A percentile compares a stretch with the other conserved stretches of the same genome.
Evolutionary conservation across 495 filamentous ascomycete species (phyloP).

Genomic region (Penicillium egyptiacum): DNA sequence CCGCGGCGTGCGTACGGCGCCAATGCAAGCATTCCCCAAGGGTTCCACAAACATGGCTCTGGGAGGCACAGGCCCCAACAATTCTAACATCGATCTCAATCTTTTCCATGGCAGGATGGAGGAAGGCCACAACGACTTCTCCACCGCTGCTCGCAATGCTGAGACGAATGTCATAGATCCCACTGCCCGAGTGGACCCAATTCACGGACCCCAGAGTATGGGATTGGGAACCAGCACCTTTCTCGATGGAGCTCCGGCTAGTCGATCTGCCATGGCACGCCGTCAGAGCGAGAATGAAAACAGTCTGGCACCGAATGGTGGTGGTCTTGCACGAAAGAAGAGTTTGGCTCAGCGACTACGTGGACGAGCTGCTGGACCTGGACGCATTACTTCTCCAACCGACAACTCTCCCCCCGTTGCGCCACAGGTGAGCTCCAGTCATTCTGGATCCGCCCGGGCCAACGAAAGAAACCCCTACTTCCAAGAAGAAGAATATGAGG

Average conservation of each 20-base stretch:
- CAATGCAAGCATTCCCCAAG: constrained; percentile 95
- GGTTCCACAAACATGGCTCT: constrained; percentile 89
- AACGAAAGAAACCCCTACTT: constrained; percentile 84
- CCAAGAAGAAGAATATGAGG: constrained; percentile 72
- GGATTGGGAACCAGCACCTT: constrained; percentile 95
- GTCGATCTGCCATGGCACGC: constrained; percentile 76
- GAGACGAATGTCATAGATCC: constrained; percentile 55
- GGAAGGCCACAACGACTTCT: constrained; percentile 85
- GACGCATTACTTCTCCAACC: constrained; percentile 53
- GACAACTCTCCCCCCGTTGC: constrained; percentile 34
- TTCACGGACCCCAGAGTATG: constrained; percentile 80
- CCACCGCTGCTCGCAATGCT: constrained; percentile 37
- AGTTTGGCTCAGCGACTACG: constrained; percentile 85
- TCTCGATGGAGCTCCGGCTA: constrained; percentile 89
- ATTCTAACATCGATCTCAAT: constrained; percentile 77
- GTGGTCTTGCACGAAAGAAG: constrained; percentile 86
- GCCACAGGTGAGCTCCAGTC: constrained; percentile 31
- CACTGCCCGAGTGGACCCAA: constrained; percentile 58
- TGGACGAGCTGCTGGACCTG: constrained; percentile 49
- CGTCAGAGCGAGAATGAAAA: constrained; percentile 65
- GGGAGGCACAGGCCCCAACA: constrained; percentile 83
- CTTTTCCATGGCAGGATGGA: constrained; percentile 76
- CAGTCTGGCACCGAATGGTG: constrained; percentile 49
- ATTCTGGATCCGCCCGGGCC: constrained; percentile 30
- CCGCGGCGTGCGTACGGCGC: constrained; percentile 76